phyloP scores from a whole-genome alignment of 352 stramenopile species.

The Phytophthora nicotianae region DNA sequence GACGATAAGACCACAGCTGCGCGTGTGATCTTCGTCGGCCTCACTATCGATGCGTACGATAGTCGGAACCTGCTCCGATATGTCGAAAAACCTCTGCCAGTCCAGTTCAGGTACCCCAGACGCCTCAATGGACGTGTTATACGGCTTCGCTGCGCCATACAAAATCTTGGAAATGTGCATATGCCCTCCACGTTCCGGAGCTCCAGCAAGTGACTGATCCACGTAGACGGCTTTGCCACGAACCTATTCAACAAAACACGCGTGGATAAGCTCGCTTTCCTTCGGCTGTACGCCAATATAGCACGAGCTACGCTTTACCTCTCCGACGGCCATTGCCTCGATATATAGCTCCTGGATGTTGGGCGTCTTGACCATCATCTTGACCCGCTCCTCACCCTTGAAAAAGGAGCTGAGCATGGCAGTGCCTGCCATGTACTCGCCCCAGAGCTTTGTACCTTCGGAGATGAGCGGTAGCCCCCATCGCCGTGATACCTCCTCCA shows the following conservation, averaged over 20 bases:
- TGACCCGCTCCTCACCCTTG: slow-evolving; percentile 87
- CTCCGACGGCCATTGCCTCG: slow-evolving; percentile 77
- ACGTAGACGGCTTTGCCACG: slow-evolving; percentile 63
- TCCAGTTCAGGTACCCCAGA: slow-evolving; percentile 70
- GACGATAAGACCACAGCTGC: slow-evolving; percentile 77
- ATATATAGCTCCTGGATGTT: slow-evolving; percentile 78
- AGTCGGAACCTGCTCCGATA: slow-evolving; percentile 86
- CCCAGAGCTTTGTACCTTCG: slow-evolving; percentile 68
- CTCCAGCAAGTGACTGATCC: slow-evolving; percentile 32
- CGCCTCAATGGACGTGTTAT: slow-evolving; percentile 74
- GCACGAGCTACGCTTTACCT: slow-evolving; percentile 42
- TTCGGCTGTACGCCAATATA: neutral
- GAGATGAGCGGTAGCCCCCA: slow-evolving; percentile 57
- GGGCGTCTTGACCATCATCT: slow-evolving; percentile 69
- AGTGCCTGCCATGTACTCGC: slow-evolving; percentile 88
- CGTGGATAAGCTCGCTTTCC: neutral
- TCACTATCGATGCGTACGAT: slow-evolving; percentile 78
- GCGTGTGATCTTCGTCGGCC: slow-evolving; percentile 47
- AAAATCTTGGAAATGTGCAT: slow-evolving; percentile 86
- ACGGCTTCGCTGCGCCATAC: slow-evolving; percentile 74
- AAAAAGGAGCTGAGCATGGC: slow-evolving; percentile 89
- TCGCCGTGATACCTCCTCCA: slow-evolving; percentile 58
- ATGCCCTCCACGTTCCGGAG: slow-evolving; percentile 36
- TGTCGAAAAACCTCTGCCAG: slow-evolving; percentile 86
- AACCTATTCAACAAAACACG: slow-evolving; percentile 36